These are phyloP conservation scores for Bacidia rubella DNA, from an alignment of 495 filamentous ascomycete species.

Conservation along the genomic window DNA sequence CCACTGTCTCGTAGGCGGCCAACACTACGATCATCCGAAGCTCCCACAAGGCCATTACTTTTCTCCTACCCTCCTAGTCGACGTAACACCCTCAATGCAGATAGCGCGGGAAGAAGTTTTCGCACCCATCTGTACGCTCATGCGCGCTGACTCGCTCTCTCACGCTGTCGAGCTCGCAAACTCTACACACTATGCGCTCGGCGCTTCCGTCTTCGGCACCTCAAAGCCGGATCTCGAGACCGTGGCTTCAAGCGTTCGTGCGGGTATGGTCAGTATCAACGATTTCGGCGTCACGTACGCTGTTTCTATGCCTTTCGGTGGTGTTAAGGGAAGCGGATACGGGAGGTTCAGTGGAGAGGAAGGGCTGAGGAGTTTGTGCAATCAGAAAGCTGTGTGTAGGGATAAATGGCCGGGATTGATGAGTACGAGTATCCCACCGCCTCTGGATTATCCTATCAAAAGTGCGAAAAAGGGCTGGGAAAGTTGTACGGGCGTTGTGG, in stretches of 20 bases:
- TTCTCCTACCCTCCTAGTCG: constrained; percentile 71
- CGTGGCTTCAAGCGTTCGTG: constrained; percentile 54
- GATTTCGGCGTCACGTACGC: constrained; percentile 90
- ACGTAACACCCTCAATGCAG: constrained; percentile 64
- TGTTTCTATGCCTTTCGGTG: constrained; percentile 86
- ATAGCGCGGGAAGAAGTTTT: constrained; percentile 89
- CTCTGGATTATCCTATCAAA: constrained; percentile 69
- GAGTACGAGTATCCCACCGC: constrained; percentile 61
- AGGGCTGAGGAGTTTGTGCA: constrained; percentile 70
- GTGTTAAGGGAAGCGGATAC: constrained; percentile 61
- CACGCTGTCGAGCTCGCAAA: constrained; percentile 63
- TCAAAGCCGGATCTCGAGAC: constrained; percentile 33
- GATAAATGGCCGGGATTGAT: constrained; percentile 50
- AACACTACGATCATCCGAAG: constrained; percentile 49
- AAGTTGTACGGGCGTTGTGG: constrained; percentile 48
- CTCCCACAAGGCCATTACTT: constrained; percentile 81
- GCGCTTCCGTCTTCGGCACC: constrained; percentile 69
- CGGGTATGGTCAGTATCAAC: constrained; percentile 86
- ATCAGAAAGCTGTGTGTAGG: constrained; percentile 70
- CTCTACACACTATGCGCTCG: constrained; percentile 62
- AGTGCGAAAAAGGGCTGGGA: constrained; percentile 42
- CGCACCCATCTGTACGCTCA: constrained; percentile 74
- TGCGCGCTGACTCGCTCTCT: constrained; percentile 48
- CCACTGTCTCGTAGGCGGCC: constrained; percentile 69
- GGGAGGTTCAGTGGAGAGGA: constrained; percentile 88